A percentile compares a stretch with the other conserved stretches of the same genome.
Conservation (phyloP, 495 filamentous ascomycete genomes). For the Cenococcum geophilum region DNA sequence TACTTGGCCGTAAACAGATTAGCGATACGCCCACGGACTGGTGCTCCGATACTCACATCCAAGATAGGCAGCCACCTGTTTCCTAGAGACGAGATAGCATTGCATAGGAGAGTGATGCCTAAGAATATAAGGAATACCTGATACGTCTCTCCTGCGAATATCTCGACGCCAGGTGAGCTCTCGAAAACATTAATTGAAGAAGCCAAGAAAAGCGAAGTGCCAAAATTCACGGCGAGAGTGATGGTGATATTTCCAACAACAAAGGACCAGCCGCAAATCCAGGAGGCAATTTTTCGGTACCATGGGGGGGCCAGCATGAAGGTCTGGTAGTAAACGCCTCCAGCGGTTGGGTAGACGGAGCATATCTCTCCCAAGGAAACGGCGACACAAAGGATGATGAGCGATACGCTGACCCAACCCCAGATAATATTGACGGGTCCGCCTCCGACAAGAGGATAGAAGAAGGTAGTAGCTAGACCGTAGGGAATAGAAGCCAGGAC, state of each 20-base stretch:
- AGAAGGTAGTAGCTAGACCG: slow-evolving; percentile 31
- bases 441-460: slow-evolving; percentile 31
- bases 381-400: slow-evolving; percentile 52
- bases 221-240: slow-evolving; percentile 63
- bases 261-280: slow-evolving; percentile 63
- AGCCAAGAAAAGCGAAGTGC: slow-evolving; percentile 50
- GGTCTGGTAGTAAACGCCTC: slow-evolving; percentile 52
- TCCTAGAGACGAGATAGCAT: slow-evolving; percentile 52
- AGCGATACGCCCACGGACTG: not conserved
- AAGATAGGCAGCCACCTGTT: slow-evolving; percentile 55
- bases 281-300: slow-evolving; percentile 45
- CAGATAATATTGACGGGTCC: slow-evolving; percentile 59
- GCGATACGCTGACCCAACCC: slow-evolving; percentile 50
- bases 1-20: slow-evolving; percentile 12
- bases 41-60: slow-evolving; percentile 38
- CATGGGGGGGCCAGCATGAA: slow-evolving; percentile 47
- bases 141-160: slow-evolving; percentile 46
- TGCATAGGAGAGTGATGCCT: slow-evolving; percentile 53
- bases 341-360: slow-evolving; percentile 51
- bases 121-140: slow-evolving; percentile 61
- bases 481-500: slow-evolving; percentile 39
- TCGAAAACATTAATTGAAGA: slow-evolving; percentile 52
- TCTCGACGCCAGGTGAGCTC: slow-evolving; percentile 24
- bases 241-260: slow-evolving; percentile 66
- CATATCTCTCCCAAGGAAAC: slow-evolving; percentile 54